Percentiles rank a stretch among this genome's conserved stretches.
These are phyloP conservation scores for Vickermania spadyakhi DNA, from an alignment of 208 protist species.

Conservation along the genomic window DNA sequence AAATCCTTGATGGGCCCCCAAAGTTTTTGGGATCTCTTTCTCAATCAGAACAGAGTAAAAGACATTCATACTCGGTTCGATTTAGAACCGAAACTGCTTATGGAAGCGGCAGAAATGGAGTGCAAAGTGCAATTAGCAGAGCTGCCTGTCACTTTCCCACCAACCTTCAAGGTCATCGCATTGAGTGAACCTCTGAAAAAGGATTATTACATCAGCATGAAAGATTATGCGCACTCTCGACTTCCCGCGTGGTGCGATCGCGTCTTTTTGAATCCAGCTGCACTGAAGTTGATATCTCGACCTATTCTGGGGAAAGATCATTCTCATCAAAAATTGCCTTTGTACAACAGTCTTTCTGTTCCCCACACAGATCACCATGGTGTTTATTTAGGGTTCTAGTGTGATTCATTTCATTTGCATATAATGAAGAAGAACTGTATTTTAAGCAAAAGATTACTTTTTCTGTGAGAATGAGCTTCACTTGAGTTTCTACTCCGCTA, in stretches of 20 bases:
- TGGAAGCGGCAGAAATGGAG: neutral
- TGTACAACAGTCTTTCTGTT: conserved; percentile 44
- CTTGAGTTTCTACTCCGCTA: too few relatives aligned
- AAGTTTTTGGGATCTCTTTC: neutral
- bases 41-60: neutral
- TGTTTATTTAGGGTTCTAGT: conserved; percentile 38
- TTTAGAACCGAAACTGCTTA: neutral
- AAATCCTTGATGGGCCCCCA: conserved; percentile 29
- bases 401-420: too few relatives aligned
- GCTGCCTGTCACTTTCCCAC: neutral
- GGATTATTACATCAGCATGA: conserved; percentile 1
- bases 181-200: neutral
- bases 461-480: too few relatives aligned
- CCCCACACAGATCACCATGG: conserved; percentile 69
- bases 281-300: conserved; percentile 50
- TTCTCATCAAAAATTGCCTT: conserved; percentile 16
- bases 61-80: neutral
- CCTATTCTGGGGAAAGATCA: too few relatives aligned
- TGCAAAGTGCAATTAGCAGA: neutral
- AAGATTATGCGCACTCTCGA: conserved; percentile 29
- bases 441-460: too few relatives aligned
- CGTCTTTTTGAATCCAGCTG: conserved; percentile 68
- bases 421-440: too few relatives aligned
- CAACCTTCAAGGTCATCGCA: neutral
- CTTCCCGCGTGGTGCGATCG: conserved; percentile 82